Percentiles rank a stretch among this genome's conserved stretches.
Conservation (phyloP, 2,329 filamentous ascomycete genomes). For the Penicillium concentricum region DNA sequence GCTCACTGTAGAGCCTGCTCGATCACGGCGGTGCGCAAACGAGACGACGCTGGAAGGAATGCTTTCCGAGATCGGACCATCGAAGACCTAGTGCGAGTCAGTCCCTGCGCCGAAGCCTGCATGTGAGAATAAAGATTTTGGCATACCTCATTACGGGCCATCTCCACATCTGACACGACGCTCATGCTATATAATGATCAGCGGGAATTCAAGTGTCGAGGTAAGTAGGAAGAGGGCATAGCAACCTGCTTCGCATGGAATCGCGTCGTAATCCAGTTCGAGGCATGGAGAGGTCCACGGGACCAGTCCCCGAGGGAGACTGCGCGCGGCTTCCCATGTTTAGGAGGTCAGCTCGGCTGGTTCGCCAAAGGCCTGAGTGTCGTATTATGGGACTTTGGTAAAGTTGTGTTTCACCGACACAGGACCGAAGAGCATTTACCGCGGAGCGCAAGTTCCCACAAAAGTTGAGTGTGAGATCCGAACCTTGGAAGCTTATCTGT, state of each 20-base stretch:
- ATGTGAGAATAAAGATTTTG: conserved; percentile 2
- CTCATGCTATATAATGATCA: conserved; percentile 54
- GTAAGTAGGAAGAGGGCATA: background rate
- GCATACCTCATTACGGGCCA: conserved; percentile 89
- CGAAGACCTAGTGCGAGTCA: conserved; percentile 61
- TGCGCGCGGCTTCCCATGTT: conserved; percentile 32
- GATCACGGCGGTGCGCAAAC: conserved; percentile 77
- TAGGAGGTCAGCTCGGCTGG: background rate
- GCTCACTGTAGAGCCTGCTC: conserved; percentile 81
- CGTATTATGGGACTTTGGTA: background rate
- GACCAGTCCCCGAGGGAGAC: conserved; percentile 23
- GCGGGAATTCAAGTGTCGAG: background rate
- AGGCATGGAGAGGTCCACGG: conserved; percentile 23
- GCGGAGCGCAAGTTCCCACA: background rate
- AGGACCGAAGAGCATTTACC: background rate
- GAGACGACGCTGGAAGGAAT: conserved; percentile 92
- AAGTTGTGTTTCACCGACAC: background rate
- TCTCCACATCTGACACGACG: conserved; percentile 93
- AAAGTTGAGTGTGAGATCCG: conserved; percentile 2
- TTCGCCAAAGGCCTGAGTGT: background rate
- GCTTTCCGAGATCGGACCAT: conserved; percentile 90
- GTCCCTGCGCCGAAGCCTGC: background rate
- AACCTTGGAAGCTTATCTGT: conserved; percentile 4
- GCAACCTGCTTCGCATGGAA: conserved; percentile 43
- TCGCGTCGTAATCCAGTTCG: conserved; percentile 31